These are phyloP conservation scores for Hylodesmum podocarpum DNA, from an alignment of 306 rosid genomes.

Conservation along the genomic window DNA sequence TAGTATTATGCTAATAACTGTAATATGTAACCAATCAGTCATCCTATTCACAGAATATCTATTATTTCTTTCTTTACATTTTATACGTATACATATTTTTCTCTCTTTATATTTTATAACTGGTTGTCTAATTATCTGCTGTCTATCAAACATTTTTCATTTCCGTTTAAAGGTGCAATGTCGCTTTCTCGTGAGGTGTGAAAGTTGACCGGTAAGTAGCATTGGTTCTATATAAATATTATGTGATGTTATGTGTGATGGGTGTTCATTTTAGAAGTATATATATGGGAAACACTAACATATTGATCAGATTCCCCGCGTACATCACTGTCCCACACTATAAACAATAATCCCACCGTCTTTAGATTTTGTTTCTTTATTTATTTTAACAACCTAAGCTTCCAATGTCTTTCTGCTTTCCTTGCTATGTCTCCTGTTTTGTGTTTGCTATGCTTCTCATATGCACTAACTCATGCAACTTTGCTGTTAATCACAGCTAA, in stretches of 20 bases:
- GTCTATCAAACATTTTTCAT: too few species aligned
- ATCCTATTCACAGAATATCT: too few species aligned
- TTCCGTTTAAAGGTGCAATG: not conserved
- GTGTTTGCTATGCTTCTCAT: not conserved
- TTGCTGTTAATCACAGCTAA: too few species aligned
- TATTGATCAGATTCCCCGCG: not conserved
- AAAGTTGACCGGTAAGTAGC: not conserved
- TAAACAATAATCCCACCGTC: constrained; percentile 15
- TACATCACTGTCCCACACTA: not conserved
- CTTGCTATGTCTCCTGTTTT: not conserved
- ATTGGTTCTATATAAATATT: too few species aligned
- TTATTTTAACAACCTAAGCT: not conserved
- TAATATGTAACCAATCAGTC: too few species aligned
- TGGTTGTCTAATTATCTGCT: too few species aligned
- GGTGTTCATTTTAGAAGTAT: too few species aligned
- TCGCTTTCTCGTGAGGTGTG: constrained; percentile 6
- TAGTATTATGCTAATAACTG: too few species aligned
- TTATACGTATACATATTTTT: too few species aligned
- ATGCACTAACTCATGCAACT: too few species aligned
- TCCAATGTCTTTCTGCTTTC: not conserved
- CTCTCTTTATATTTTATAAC: too few species aligned
- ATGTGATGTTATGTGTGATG: not conserved
- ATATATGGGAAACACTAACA: not conserved
- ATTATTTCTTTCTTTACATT: too few species aligned
- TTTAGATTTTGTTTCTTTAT: not conserved